A percentile compares a stretch with the other conserved stretches of the same genome.
These are phyloP conservation scores for Camelina hispida DNA, from an alignment of 345 rosid genomes.

Conservation along the genomic window DNA sequence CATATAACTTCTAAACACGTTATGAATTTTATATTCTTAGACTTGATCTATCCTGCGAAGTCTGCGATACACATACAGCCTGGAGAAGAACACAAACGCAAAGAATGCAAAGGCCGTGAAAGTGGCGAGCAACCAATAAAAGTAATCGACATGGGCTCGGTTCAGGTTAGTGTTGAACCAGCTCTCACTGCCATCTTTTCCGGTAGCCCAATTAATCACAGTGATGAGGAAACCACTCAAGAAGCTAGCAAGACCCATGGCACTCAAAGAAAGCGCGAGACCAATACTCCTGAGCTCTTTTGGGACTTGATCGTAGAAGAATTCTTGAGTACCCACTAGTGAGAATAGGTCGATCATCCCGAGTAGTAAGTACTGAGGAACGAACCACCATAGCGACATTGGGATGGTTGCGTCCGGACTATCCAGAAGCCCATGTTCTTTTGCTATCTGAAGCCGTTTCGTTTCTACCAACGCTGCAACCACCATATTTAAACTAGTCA, in stretches of 20 bases:
- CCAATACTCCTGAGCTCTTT: constrained; percentile 78
- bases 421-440: constrained; percentile 55
- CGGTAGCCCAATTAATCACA: constrained; percentile 53
- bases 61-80: constrained; percentile 50
- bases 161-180: constrained; percentile 84
- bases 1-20: not conserved
- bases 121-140: constrained; percentile 74
- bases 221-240: constrained; percentile 65
- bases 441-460: constrained; percentile 56
- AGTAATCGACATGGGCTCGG: constrained; percentile 62
- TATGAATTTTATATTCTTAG: constrained; percentile 12
- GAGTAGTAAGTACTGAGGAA: constrained; percentile 70
- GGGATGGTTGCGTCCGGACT: constrained; percentile 61
- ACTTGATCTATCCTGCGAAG: constrained; percentile 36
- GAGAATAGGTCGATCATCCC: constrained; percentile 70
- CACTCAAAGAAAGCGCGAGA: constrained; percentile 68
- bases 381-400: constrained; percentile 79
- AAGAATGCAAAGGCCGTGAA: constrained; percentile 46
- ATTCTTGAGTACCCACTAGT: constrained; percentile 78
- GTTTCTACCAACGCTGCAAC: constrained; percentile 66
- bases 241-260: constrained; percentile 79
- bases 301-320: constrained; percentile 93
- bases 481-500: constrained; percentile 62
- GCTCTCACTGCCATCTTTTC: constrained; percentile 41
- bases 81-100: constrained; percentile 50